These are phyloP conservation scores for Myriosclerotinia curreyana DNA, from an alignment of 2,329 filamentous ascomycete genomes.

Conservation along the genomic window DNA sequence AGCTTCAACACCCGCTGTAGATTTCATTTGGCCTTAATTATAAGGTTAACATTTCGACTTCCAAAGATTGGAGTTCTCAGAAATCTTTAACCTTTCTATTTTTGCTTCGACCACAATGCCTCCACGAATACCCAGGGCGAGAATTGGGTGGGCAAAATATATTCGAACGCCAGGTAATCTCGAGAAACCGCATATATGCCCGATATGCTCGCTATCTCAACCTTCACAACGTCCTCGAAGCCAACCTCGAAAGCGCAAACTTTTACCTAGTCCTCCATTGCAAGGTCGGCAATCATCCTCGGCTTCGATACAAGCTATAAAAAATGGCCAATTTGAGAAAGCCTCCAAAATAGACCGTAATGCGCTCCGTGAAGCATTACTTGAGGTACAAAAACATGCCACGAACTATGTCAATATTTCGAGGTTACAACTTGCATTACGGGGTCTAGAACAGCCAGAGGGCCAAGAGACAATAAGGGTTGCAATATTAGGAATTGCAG, in stretches of 20 bases:
- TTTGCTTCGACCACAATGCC: constrained; percentile 34
- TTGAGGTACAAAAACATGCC: constrained; percentile 58
- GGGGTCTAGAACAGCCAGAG: constrained; percentile 56
- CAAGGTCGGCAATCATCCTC: constrained; percentile 23
- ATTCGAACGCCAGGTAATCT: constrained; percentile 22
- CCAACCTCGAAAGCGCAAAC: constrained; percentile 21
- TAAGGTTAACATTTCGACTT: constrained; percentile 11
- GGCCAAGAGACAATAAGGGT: constrained; percentile 58
- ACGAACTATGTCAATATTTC: constrained; percentile 64
- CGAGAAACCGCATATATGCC: constrained; percentile 29
- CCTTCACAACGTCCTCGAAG: constrained; percentile 12
- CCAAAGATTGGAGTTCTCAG: constrained; percentile 20
- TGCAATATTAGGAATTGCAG: constrained; percentile 52
- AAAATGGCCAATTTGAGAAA: neutral
- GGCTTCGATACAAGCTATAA: constrained; percentile 6
- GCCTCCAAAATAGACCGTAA: constrained; percentile 20
- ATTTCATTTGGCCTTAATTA: constrained; percentile 16
- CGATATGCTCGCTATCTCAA: constrained; percentile 32
- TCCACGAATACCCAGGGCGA: constrained; percentile 36
- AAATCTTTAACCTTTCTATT: constrained; percentile 23
- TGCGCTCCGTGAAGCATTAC: constrained; percentile 45
- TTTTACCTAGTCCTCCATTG: constrained; percentile 20
- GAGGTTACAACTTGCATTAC: constrained; percentile 67
- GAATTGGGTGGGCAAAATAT: constrained; percentile 26
- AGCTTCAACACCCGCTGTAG: neutral